Conservation (phyloP, 495 filamentous ascomycete species). For the Evansstolkia leycettana region DNA sequence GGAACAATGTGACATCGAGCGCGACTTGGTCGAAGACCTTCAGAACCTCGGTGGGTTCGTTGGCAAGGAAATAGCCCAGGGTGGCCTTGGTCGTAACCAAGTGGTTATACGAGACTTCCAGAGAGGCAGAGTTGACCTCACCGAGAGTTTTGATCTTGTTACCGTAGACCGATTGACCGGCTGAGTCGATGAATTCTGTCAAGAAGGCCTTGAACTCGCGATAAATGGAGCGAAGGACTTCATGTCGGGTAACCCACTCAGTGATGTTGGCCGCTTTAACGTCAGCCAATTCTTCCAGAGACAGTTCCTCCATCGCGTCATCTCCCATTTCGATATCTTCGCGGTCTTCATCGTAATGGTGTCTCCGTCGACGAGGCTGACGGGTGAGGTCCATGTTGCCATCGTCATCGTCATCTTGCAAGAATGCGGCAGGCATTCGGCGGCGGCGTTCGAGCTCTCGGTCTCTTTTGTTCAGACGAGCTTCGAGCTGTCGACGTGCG, state of each 20-base stretch:
- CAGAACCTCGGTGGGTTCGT: slow-evolving; percentile 83
- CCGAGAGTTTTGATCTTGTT: slow-evolving; percentile 85
- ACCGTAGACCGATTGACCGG: slow-evolving; percentile 84
- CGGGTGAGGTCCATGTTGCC: slow-evolving; percentile 68
- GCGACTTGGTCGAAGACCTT: slow-evolving; percentile 96
- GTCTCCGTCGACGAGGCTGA: slow-evolving; percentile 66
- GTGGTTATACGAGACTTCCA: slow-evolving; percentile 94
- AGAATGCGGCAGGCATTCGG: slow-evolving; percentile 70
- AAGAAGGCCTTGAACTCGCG: slow-evolving; percentile 96
- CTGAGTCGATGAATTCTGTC: slow-evolving; percentile 84
- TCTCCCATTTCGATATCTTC: slow-evolving; percentile 82
- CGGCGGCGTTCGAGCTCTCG: slow-evolving; percentile 62
- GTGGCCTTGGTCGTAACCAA: slow-evolving; percentile 83
- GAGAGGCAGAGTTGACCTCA: slow-evolving; percentile 89
- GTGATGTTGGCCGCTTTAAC: slow-evolving; percentile 86
- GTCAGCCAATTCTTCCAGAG: slow-evolving; percentile 81
- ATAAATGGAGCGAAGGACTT: slow-evolving; percentile 86
- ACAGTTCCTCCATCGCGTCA: slow-evolving; percentile 89
- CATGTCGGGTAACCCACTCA: slow-evolving; percentile 86
- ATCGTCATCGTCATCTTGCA: slow-evolving; percentile 86
- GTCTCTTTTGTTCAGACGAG: slow-evolving; percentile 72
- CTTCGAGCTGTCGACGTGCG: slow-evolving; percentile 66
- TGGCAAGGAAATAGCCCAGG: slow-evolving; percentile 94
- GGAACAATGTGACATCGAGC: slow-evolving; percentile 85
- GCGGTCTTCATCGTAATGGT: slow-evolving; percentile 85